phyloP scores from a whole-genome alignment of 768 basidiomycete species.

The Lactifluus pinguis region DNA sequence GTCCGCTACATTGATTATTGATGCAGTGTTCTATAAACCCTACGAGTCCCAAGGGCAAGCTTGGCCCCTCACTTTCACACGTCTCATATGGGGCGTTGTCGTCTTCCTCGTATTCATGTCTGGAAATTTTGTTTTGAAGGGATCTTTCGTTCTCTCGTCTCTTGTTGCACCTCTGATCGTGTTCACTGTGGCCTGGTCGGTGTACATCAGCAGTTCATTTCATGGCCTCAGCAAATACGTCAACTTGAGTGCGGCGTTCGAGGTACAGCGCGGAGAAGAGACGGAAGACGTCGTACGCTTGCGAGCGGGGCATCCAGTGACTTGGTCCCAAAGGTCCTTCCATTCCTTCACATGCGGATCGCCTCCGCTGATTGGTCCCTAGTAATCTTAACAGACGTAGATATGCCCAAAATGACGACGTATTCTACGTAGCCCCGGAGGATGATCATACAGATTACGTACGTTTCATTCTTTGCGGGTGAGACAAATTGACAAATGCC shows the following conservation, averaged over 20 bases:
- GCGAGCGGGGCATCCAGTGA: conserved; percentile 78
- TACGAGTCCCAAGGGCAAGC: conserved; percentile 97
- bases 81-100: conserved; percentile 85
- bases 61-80: conserved; percentile 92
- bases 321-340: conserved; percentile 75
- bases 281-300: conserved; percentile 69
- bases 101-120: conserved; percentile 97
- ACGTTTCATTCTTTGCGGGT: conserved; percentile 19
- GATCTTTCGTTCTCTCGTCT: conserved; percentile 48
- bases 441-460: conserved; percentile 90
- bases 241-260: conserved; percentile 76
- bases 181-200: conserved; percentile 73
- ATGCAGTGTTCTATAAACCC: conserved; percentile 91
- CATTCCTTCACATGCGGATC: neutral
- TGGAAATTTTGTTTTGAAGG: conserved; percentile 76
- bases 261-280: conserved; percentile 85
- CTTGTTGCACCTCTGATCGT: conserved; percentile 68
- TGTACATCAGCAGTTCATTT: conserved; percentile 61
- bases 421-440: conserved; percentile 89
- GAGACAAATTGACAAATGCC: conserved; percentile 2
- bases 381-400: conserved; percentile 80
- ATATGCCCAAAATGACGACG: conserved; percentile 92
- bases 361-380: neutral
- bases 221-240: conserved; percentile 72
- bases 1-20: neutral